A percentile compares a stretch with the other conserved stretches of the same genome.
phyloP scores from a whole-genome alignment of 495 filamentous ascomycete genomes.

The Patellaria atrata region DNA sequence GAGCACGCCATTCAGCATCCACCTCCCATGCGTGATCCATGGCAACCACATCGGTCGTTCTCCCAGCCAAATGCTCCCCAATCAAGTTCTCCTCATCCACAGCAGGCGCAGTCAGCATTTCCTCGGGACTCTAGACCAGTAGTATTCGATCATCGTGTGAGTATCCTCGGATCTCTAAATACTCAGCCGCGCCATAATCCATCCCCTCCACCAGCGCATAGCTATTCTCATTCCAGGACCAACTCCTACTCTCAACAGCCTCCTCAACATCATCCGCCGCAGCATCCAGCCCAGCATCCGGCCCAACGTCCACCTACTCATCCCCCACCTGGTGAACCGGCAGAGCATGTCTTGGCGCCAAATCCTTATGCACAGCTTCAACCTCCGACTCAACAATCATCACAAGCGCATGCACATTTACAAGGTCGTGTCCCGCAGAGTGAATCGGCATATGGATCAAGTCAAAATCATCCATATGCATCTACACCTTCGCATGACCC shows the following conservation, averaged over 20 bases:
- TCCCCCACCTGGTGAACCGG: background rate
- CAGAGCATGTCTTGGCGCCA: constrained; percentile 1
- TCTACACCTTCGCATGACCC: background rate
- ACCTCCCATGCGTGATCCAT: too few relatives aligned
- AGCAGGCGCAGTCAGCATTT: too few relatives aligned
- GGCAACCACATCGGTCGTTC: too few relatives aligned
- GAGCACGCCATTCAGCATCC: too few relatives aligned
- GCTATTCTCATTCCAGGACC: background rate
- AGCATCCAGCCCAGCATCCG: constrained; percentile 1
- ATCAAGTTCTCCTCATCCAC: too few relatives aligned
- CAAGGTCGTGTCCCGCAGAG: background rate
- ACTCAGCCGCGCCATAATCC: background rate
- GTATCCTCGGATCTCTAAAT: too few relatives aligned
- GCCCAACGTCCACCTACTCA: background rate
- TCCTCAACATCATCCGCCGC: constrained; percentile 3
- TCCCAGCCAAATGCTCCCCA: too few relatives aligned
- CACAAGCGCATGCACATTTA: background rate
- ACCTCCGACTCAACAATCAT: background rate
- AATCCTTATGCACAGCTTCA: constrained; percentile 2
- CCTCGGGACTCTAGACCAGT: too few relatives aligned
- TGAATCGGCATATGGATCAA: background rate
- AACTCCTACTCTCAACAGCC: constrained; percentile 1
- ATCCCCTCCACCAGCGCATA: background rate
- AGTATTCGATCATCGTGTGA: too few relatives aligned
- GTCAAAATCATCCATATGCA: too few relatives aligned